Percentiles rank a stretch among this genome's conserved stretches.
phyloP scores from a whole-genome alignment of 2,329 filamentous ascomycete species.

The Talaromyces piceae region DNA sequence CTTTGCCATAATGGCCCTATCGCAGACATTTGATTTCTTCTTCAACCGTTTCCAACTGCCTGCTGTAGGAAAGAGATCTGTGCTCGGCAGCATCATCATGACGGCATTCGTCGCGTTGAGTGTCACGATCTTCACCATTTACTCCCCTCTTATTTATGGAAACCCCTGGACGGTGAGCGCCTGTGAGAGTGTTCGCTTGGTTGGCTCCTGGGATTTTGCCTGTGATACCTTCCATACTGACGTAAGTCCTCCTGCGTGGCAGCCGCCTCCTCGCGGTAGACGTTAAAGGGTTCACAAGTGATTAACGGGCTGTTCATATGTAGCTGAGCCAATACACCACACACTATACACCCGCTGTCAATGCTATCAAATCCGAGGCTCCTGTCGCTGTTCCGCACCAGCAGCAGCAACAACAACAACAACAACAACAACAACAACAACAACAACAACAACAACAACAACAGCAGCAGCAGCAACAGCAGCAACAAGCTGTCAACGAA shows the following conservation, averaged over 20 bases:
- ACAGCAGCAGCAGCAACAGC: slow-evolving; percentile 10
- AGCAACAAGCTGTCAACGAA: slow-evolving; percentile 13
- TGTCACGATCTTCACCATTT: slow-evolving; percentile 72
- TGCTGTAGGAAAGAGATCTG: slow-evolving; percentile 60
- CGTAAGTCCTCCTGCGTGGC: slow-evolving; percentile 55
- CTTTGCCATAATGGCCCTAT: slow-evolving; percentile 84
- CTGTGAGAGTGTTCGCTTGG: slow-evolving; percentile 80
- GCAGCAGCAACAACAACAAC: slow-evolving; percentile 15
- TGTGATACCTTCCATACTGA: slow-evolving; percentile 86
- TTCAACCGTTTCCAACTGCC: slow-evolving; percentile 64
- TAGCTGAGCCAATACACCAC: slow-evolving; percentile 36
- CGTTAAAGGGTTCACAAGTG: slow-evolving; percentile 12
- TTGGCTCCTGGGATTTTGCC: slow-evolving; percentile 92
- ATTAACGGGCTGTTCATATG: slow-evolving; percentile 13
- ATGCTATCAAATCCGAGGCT: slow-evolving; percentile 16
- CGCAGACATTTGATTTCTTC: slow-evolving; percentile 80
- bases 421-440: too few relatives aligned
- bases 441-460: too few relatives aligned
- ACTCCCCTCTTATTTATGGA: slow-evolving; percentile 83
- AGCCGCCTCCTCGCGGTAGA: slow-evolving; percentile 21
- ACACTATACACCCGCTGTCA: slow-evolving; percentile 17
- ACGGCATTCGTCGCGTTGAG: slow-evolving; percentile 66
- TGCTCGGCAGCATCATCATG: slow-evolving; percentile 67
- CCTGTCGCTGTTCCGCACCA: slow-evolving; percentile 14
- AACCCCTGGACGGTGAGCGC: slow-evolving; percentile 87